Conservation (phyloP, 805 yeast species). For the Pichia rugopelliculosa region DNA sequence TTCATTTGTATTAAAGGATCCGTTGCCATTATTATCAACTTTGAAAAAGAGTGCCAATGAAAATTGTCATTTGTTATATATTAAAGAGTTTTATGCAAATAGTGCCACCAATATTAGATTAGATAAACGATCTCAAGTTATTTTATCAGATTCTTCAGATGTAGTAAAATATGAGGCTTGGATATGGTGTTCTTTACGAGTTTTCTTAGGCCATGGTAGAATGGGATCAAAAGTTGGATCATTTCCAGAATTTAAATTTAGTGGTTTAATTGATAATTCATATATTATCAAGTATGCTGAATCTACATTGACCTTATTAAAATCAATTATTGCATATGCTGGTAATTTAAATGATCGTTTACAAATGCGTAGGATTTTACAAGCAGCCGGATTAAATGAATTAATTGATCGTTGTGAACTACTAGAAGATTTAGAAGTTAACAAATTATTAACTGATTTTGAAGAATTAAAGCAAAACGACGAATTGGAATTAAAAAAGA, state of each 20-base stretch:
- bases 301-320: conserved; percentile 42
- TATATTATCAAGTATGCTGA: conserved; percentile 50
- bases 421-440: conserved; percentile 35
- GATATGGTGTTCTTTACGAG: conserved; percentile 26
- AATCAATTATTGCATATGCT: conserved; percentile 39
- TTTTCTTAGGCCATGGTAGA: conserved; percentile 64
- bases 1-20: conserved; percentile 27
- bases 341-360: conserved; percentile 34
- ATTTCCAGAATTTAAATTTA: conserved; percentile 63
- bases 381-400: conserved; percentile 34
- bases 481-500: conserved; percentile 32
- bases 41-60: conserved; percentile 26
- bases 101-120: conserved; percentile 15
- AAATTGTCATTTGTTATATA: conserved; percentile 28
- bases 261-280: conserved; percentile 50
- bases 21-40: conserved; percentile 18
- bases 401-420: conserved; percentile 31
- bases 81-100: conserved; percentile 20
- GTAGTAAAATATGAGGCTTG: conserved; percentile 28
- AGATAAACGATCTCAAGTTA: conserved; percentile 23
- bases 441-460: conserved; percentile 36
- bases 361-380: conserved; percentile 39
- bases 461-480: conserved; percentile 36
- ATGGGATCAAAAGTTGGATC: conserved; percentile 92
- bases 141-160: conserved; percentile 20